Conservation (phyloP, 441 rosid species). For the Kokia cookei region DNA sequence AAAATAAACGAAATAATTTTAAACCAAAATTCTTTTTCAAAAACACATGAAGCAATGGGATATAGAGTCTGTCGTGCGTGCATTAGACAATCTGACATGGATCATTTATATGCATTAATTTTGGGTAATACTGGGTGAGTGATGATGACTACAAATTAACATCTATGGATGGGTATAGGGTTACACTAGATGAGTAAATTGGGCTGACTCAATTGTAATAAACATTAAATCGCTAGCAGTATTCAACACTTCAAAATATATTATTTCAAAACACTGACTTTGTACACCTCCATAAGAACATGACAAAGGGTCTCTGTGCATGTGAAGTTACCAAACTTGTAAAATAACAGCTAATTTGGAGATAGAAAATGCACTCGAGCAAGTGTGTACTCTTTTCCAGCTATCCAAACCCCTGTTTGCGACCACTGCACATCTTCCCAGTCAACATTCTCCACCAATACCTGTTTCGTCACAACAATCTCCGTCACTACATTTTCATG, state of each 20-base stretch:
- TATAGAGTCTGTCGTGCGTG: no score
- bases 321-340: not conserved
- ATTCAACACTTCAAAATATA: not conserved
- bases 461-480: slow-evolving; percentile 32
- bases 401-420: slow-evolving; percentile 95
- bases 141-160: no score
- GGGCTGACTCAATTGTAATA: not conserved
- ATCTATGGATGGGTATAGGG: no score
- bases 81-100: no score
- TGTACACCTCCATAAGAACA: not conserved
- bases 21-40: no score
- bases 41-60: no score
- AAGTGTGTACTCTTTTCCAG: slow-evolving; percentile 81
- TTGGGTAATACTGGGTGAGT: no score
- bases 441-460: slow-evolving; percentile 83
- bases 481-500: not conserved
- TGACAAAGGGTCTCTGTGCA: not conserved
- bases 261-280: not conserved
- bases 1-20: no score
- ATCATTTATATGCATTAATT: no score
- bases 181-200: no score
- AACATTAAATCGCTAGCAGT: not conserved
- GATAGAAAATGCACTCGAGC: slow-evolving; percentile 92
- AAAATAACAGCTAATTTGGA: slow-evolving; percentile 31
- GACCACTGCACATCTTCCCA: slow-evolving; percentile 99